Evolutionary conservation across 208 protist species (phyloP).

Genomic region (Trypanosoma brucei): DNA sequence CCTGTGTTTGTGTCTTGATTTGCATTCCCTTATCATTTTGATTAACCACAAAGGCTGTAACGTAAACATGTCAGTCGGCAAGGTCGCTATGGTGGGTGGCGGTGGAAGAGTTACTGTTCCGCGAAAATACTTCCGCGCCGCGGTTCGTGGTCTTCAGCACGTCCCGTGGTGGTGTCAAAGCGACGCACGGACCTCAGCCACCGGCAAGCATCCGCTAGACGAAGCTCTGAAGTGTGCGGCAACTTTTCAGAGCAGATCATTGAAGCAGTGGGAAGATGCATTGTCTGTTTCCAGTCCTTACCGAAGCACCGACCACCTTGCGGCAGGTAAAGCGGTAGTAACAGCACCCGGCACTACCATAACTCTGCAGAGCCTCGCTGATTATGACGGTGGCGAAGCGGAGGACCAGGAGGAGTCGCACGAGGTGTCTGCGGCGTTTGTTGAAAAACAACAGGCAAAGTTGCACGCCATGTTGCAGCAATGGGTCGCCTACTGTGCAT

Average conservation of each 20-base stretch:
- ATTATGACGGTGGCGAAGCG: not conserved
- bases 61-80: not conserved
- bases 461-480: conserved; percentile 26
- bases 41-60: not conserved
- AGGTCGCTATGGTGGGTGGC: not conserved
- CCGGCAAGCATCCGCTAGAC: not conserved
- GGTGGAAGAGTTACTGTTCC: conserved; percentile 9
- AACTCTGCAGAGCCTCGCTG: conserved; percentile 17
- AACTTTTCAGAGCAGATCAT: conserved; percentile 14
- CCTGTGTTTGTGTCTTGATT: too few relatives aligned
- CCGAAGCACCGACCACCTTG: not conserved
- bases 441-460: conserved; percentile 19
- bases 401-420: conserved; percentile 4
- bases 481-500: conserved; percentile 18
- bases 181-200: not conserved
- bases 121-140: conserved; percentile 15
- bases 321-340: not conserved
- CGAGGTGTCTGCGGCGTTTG: conserved; percentile 1
- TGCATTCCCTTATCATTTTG: too few relatives aligned
- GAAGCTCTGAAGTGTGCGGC: conserved; percentile 9
- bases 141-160: conserved; percentile 10
- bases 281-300: not conserved
- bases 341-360: not conserved
- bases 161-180: not conserved
- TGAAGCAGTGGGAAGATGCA: conserved; percentile 5